Conservation (phyloP, 352 stramenopile species). For the Lagenidium sp. region DNA sequence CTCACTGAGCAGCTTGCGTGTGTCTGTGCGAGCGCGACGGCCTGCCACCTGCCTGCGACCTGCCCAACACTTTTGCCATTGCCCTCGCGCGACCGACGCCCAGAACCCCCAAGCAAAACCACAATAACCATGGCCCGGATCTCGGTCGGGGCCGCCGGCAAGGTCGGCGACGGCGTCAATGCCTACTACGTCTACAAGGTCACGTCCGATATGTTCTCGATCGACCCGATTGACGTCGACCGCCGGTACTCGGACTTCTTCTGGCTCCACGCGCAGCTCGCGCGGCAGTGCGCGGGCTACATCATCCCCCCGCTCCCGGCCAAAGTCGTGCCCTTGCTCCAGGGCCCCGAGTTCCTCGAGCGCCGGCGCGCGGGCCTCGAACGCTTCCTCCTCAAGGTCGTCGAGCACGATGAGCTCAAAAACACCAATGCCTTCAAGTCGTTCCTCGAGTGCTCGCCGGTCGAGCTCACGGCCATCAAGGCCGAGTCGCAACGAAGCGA, state of each 20-base stretch:
- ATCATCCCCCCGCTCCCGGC: constrained; percentile 75
- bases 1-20: no score
- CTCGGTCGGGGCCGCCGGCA: constrained; percentile 55
- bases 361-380: constrained; percentile 62
- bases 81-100: not conserved
- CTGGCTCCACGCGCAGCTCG: constrained; percentile 66
- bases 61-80: not conserved
- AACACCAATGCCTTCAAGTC: constrained; percentile 57
- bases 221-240: constrained; percentile 41
- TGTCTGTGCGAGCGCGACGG: no score
- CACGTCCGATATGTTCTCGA: constrained; percentile 36
- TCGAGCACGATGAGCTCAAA: constrained; percentile 62
- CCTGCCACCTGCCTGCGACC: not conserved
- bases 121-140: constrained; percentile 41
- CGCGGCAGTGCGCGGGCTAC: constrained; percentile 69
- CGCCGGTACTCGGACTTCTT: constrained; percentile 82
- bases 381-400: constrained; percentile 73
- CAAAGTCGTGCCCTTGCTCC: constrained; percentile 70
- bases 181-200: constrained; percentile 78
- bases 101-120: not conserved
- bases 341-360: constrained; percentile 75
- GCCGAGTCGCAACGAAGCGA: constrained; percentile 15
- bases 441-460: constrained; percentile 68
- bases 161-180: constrained; percentile 80
- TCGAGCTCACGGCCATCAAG: constrained; percentile 71